Evolutionary conservation across 805 yeast species (phyloP).

Genomic region (Phaffomyces opuntiae): DNA sequence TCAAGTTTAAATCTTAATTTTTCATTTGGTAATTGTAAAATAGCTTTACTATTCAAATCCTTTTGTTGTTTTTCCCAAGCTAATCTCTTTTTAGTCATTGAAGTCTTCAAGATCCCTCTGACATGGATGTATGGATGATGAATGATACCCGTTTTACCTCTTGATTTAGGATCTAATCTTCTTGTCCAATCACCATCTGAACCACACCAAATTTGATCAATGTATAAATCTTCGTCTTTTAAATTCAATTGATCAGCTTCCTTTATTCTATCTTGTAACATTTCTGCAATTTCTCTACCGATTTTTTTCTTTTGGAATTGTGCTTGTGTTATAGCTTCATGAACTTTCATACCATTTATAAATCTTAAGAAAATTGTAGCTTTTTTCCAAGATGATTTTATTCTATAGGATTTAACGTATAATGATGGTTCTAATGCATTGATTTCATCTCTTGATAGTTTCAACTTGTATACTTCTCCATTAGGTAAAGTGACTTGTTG

Average conservation of each 20-base stretch:
- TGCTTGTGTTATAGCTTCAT: conserved; percentile 83
- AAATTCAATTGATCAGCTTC: conserved; percentile 59
- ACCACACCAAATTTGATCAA: conserved; percentile 86
- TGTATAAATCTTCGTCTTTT: conserved; percentile 54
- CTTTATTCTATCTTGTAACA: conserved; percentile 64
- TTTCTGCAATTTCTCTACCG: conserved; percentile 69
- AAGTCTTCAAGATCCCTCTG: conserved; percentile 65
- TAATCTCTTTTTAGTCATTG: conserved; percentile 54
- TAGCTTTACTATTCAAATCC: conserved; percentile 44
- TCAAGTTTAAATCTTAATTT: conserved; percentile 42
- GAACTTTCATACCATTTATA: conserved; percentile 61
- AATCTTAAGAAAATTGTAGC: conserved; percentile 75
- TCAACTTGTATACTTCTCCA: conserved; percentile 47
- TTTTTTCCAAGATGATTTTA: conserved; percentile 85
- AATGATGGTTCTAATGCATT: conserved; percentile 82
- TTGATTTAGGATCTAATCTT: conserved; percentile 76
- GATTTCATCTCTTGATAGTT: conserved; percentile 57
- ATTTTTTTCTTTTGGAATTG: conserved; percentile 80
- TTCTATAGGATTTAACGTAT: conserved; percentile 72
- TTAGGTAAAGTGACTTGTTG: conserved; percentile 36
- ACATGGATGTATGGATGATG: conserved; percentile 76
- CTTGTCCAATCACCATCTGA: conserved; percentile 72
- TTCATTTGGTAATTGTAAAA: conserved; percentile 37
- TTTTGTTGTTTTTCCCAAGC: conserved; percentile 51
- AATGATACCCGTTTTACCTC: conserved; percentile 82